Evolutionary conservation across 495 filamentous ascomycete species (phyloP), one percentile per base, ranked within the genome.

Genomic region (Xanthoparmelia taractica): DNA sequence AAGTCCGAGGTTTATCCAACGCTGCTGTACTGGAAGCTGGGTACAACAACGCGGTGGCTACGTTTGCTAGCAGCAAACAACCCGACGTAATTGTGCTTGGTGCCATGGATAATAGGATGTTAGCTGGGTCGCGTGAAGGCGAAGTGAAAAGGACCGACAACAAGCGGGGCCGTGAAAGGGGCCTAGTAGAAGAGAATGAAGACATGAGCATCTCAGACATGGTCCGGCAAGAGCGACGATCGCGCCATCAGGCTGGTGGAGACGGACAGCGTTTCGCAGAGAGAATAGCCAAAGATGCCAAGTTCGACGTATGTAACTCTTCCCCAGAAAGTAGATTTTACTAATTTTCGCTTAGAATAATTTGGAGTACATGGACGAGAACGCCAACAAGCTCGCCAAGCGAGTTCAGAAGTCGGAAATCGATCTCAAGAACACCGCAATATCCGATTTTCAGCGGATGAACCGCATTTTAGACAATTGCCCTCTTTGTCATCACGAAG

Each of bases 201-300:
- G 91, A 97, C 69, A 97, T 98, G 94, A 86, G 78, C 38, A 86
- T 98, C 60, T 90, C 92, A 29, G 94, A 97, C 69, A 98, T 98
- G 94, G 84, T 98, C 13, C 82, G 88, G 47, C 91, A 96, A 71
- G 94, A 98, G 73, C 84, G 89, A 58, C 85, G 92, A 65, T 96
- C 87, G 10, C 84, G 85, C 47, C 87, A 87, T 37, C 86, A 91
- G 69, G 76, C 80, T 12, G 92, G 91, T 38, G 91, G 92, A 48
- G 92, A 96, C 71, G 90, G 91, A 12, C 76, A 82, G 69, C 84
- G 86, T 25, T 81, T 96, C 17, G 94, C 94, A 29, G 92, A 97
- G 69, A 82, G 90, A 58, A 97, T 98, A 65, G 86, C 91, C 52
- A 92, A 95, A 66, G 94, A 98, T 76, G 85, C 73, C 33, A 96